phyloP scores from a whole-genome alignment of 331 rosid genomes.

The Malus hybrid region DNA sequence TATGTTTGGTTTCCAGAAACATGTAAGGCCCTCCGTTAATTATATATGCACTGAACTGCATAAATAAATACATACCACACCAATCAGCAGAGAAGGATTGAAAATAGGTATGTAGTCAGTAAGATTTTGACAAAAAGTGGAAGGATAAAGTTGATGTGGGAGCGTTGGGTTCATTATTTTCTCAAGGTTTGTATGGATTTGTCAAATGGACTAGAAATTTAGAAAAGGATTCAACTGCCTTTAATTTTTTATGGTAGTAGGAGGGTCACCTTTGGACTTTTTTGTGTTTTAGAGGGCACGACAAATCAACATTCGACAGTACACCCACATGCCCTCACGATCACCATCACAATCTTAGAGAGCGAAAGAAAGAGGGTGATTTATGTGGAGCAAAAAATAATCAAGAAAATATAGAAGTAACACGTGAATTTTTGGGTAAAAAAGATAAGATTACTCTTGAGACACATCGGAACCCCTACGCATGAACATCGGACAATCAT shows the following conservation, averaged over 20 bases:
- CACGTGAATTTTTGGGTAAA: no score
- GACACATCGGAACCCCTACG: no score
- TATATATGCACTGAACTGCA: background rate
- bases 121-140: background rate
- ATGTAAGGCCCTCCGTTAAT: background rate
- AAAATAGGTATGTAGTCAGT: background rate
- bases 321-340: background rate
- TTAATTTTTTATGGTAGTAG: background rate
- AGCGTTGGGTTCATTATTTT: background rate
- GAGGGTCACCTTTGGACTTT: slow-evolving; percentile 6
- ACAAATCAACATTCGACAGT: slow-evolving; percentile 12
- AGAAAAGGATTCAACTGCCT: background rate
- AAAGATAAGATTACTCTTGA: no score
- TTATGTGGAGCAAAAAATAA: no score
- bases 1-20: background rate
- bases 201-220: background rate
- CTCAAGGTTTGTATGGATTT: background rate
- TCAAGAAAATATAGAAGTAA: no score
- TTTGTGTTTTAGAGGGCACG: slow-evolving; percentile 1
- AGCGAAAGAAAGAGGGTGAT: background rate
- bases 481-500: no score
- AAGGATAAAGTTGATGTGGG: background rate
- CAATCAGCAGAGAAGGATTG: background rate
- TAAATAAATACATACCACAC: background rate
- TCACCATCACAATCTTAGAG: background rate